These are phyloP conservation scores for Trypanosoma avium DNA, from an alignment of 208 protist species.

Conservation along the genomic window DNA sequence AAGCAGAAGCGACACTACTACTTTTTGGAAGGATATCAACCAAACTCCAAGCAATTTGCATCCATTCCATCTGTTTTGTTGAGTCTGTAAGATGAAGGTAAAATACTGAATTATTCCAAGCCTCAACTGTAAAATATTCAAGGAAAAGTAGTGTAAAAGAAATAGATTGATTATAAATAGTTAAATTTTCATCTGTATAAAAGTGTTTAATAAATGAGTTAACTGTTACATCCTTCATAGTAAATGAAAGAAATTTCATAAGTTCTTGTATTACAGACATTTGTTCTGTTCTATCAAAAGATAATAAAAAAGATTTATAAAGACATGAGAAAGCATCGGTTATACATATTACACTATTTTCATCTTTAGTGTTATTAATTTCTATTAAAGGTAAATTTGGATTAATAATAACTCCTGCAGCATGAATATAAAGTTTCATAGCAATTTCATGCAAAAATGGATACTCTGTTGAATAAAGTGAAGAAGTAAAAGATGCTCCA, in stretches of 20 bases:
- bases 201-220: slow-evolving; percentile 12
- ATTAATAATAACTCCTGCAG: slow-evolving; percentile 3
- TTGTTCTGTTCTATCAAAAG: slow-evolving; percentile 22
- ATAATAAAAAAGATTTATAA: slow-evolving; percentile 26
- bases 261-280: slow-evolving; percentile 12
- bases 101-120: slow-evolving; percentile 68
- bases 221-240: slow-evolving; percentile 9
- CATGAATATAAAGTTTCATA: slow-evolving; percentile 18
- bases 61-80: slow-evolving; percentile 23
- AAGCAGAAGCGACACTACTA: slow-evolving; percentile 15
- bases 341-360: not conserved
- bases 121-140: slow-evolving; percentile 79
- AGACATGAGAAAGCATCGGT: slow-evolving; percentile 22
- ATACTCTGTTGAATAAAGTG: slow-evolving; percentile 3
- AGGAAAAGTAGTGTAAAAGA: slow-evolving; percentile 23
- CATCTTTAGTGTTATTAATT: not conserved
- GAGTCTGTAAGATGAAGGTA: slow-evolving; percentile 29
- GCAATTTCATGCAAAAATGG: slow-evolving; percentile 15
- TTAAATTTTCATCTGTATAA: not conserved
- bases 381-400: not conserved
- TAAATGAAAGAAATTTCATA: slow-evolving; percentile 10
- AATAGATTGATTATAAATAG: not conserved
- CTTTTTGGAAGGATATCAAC: slow-evolving; percentile 19
- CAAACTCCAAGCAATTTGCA: slow-evolving; percentile 19
- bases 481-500: slow-evolving; percentile 15